Conservation (phyloP, 2,329 filamentous ascomycete genomes). For the Colletotrichum musae region DNA sequence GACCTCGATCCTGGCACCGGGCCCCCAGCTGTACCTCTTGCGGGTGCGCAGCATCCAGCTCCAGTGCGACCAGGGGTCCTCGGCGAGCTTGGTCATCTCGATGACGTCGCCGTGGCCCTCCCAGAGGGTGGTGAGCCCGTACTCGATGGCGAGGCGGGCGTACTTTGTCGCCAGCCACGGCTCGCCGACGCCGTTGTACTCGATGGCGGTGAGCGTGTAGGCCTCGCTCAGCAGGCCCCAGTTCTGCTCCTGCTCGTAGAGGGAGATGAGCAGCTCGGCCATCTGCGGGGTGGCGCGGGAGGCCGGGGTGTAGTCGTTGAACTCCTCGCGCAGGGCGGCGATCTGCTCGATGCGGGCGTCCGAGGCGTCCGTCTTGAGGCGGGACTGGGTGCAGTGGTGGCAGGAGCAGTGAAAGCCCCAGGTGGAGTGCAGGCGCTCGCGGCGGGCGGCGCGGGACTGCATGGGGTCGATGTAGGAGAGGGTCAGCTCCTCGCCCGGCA, state of each 20-base stretch:
- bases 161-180: slow-evolving; percentile 56
- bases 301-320: slow-evolving; percentile 48
- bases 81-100: slow-evolving; percentile 52
- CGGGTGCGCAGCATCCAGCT: slow-evolving; percentile 55
- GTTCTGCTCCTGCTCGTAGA: slow-evolving; percentile 58
- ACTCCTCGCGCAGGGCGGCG: slow-evolving; percentile 46
- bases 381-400: slow-evolving; percentile 52
- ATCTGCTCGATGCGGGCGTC: slow-evolving; percentile 57
- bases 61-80: slow-evolving; percentile 56
- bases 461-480: slow-evolving; percentile 59
- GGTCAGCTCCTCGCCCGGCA: slow-evolving; percentile 59
- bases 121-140: slow-evolving; percentile 46
- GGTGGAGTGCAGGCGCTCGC: slow-evolving; percentile 47
- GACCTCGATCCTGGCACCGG: slow-evolving; percentile 9
- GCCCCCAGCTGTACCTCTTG: slow-evolving; percentile 50
- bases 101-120: slow-evolving; percentile 48
- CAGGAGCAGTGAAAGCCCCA: slow-evolving; percentile 61
- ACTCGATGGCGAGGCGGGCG: slow-evolving; percentile 55
- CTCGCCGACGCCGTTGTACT: slow-evolving; percentile 56
- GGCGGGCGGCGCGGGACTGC: slow-evolving; percentile 48
- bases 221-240: slow-evolving; percentile 52
- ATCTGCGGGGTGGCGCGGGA: slow-evolving; percentile 53
- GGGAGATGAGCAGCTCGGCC: slow-evolving; percentile 55
- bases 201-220: slow-evolving; percentile 55
- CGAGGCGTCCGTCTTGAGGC: slow-evolving; percentile 48